Evolutionary conservation across 371 early-diverging fungal species (phyloP).

Genomic region (Mortierella sp.): DNA sequence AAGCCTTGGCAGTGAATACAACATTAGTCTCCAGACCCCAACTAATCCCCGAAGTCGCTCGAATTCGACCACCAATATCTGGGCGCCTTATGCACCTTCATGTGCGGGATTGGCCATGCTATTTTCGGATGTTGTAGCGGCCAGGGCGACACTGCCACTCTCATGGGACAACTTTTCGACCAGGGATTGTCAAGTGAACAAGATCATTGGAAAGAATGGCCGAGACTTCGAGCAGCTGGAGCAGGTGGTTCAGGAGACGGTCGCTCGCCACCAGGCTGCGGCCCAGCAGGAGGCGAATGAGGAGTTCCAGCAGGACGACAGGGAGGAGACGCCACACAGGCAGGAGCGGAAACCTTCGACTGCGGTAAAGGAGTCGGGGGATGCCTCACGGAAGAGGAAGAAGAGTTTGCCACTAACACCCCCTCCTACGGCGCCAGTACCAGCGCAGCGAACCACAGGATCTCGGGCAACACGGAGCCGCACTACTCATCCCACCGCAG

Average conservation of each 20-base stretch:
- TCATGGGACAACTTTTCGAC: slow-evolving; percentile 52
- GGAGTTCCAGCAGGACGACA: neutral
- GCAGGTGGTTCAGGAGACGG: slow-evolving; percentile 36
- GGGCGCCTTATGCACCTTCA: neutral
- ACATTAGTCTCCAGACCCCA: neutral
- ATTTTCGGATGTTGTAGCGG: slow-evolving; percentile 6
- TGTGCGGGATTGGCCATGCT: neutral
- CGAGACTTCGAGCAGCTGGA: slow-evolving; percentile 40
- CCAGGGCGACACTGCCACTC: slow-evolving; percentile 29
- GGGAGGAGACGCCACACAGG: neutral
- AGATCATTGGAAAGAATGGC: slow-evolving; percentile 43
- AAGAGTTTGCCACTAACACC: neutral
- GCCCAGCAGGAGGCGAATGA: slow-evolving; percentile 8
- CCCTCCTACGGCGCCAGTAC: neutral
- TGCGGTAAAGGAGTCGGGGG: neutral
- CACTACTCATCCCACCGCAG: neutral
- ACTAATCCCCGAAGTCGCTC: neutral
- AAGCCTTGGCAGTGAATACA: neutral
- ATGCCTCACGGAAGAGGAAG: neutral
- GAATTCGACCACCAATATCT: neutral
- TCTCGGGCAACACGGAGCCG: slow-evolving; percentile 28
- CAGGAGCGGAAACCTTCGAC: slow-evolving; percentile 5
- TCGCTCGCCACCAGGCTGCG: slow-evolving; percentile 42
- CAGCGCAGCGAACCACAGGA: neutral
- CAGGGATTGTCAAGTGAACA: slow-evolving; percentile 48